A percentile compares a stretch with the other conserved stretches of the same genome.
Conservation (phyloP, 1,284 basidiomycete genomes). For the Grifola frondosa region DNA sequence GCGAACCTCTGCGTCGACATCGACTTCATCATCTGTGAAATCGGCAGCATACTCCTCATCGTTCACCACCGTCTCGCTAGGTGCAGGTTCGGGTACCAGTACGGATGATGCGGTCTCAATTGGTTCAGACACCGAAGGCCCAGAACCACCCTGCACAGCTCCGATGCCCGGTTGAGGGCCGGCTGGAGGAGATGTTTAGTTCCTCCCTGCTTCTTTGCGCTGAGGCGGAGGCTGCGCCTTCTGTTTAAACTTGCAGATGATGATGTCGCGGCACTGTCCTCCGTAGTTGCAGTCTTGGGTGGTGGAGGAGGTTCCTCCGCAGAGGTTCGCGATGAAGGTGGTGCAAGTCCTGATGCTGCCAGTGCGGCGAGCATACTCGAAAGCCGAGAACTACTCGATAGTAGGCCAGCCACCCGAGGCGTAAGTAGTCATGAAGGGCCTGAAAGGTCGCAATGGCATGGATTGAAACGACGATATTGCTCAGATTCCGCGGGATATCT, state of each 20-base stretch:
- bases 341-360: slow-evolving; percentile 71
- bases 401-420: slow-evolving; percentile 84
- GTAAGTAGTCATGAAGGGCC: slow-evolving; percentile 91
- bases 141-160: slow-evolving; percentile 22
- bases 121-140: slow-evolving; percentile 26
- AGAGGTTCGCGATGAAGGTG: slow-evolving; percentile 34
- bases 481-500: slow-evolving; percentile 81
- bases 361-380: slow-evolving; percentile 91
- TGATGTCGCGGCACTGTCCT: slow-evolving; percentile 32
- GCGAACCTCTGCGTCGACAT: slow-evolving; percentile 57
- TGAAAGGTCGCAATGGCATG: slow-evolving; percentile 97
- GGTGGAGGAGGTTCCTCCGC: slow-evolving; percentile 30
- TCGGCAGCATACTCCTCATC: slow-evolving; percentile 69
- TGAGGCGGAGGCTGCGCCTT: slow-evolving; percentile 81
- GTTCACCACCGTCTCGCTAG: slow-evolving; percentile 54
- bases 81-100: slow-evolving; percentile 35
- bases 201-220: slow-evolving; percentile 68
- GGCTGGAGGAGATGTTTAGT: too few species aligned
- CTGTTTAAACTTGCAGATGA: slow-evolving; percentile 45
- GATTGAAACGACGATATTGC: slow-evolving; percentile 91
- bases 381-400: slow-evolving; percentile 66
- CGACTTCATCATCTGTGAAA: slow-evolving; percentile 79
- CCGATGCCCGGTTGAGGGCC: slow-evolving; percentile 22
- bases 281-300: slow-evolving; percentile 32
- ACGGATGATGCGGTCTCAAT: slow-evolving; percentile 27